phyloP scores from a whole-genome alignment of 495 filamentous ascomycete genomes.

The Penicillium odoratum region DNA sequence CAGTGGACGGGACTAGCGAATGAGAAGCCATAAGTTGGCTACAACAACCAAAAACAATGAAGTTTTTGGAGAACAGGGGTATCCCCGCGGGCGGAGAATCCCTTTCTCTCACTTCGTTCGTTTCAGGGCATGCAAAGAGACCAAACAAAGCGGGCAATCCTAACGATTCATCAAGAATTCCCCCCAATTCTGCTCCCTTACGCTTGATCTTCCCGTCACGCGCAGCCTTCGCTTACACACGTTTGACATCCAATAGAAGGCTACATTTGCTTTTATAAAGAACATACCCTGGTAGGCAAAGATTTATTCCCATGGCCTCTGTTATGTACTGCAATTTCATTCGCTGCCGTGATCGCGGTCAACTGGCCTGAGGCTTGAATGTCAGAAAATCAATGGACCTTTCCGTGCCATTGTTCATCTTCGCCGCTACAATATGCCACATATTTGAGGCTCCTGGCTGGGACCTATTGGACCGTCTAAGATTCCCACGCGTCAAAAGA shows the following conservation, averaged over 20 bases:
- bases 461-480: too few species aligned
- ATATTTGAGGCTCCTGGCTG: too few species aligned
- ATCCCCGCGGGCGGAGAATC: too few species aligned
- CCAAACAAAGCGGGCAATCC: constrained; percentile 3
- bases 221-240: constrained; percentile 11
- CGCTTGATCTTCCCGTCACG: constrained; percentile 4
- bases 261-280: constrained; percentile 2
- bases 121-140: constrained; percentile 1
- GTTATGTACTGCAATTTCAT: background rate
- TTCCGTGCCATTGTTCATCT: too few species aligned
- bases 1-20: too few species aligned
- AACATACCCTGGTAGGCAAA: background rate
- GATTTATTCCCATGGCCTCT: background rate
- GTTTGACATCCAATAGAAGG: constrained; percentile 15
- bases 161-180: constrained; percentile 3
- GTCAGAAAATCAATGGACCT: too few species aligned
- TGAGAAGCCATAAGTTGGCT: too few species aligned
- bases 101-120: too few species aligned
- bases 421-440: too few species aligned
- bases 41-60: too few species aligned
- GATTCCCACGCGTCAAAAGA: background rate
- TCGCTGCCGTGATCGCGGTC: background rate
- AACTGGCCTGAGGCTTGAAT: too few species aligned
- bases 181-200: constrained; percentile 1
- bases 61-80: too few species aligned